Evolutionary conservation across 768 basidiomycete genomes (phyloP).

Genomic region (Kwoniella pini): DNA sequence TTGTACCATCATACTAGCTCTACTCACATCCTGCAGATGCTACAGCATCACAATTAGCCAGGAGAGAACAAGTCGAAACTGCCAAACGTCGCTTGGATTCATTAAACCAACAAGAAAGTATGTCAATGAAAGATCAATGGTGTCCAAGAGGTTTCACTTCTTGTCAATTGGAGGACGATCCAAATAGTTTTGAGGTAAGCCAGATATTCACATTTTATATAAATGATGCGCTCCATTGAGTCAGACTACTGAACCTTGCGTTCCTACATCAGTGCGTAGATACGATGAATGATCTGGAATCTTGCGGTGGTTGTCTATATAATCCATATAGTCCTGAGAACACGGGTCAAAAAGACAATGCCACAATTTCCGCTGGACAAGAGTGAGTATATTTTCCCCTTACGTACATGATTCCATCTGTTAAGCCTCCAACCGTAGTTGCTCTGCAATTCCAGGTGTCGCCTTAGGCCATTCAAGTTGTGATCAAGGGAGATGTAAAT

Average conservation of each 20-base stretch:
- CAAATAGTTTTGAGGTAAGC: slow-evolving; percentile 4
- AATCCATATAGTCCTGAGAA: neutral
- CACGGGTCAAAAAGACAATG: neutral
- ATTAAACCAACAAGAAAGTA: no score
- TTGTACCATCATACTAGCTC: neutral
- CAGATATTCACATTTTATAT: no score
- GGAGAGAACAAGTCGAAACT: neutral
- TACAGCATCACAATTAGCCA: neutral
- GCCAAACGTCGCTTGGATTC: neutral
- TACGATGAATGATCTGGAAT: slow-evolving; percentile 3
- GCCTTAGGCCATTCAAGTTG: neutral
- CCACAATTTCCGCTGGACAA: neutral
- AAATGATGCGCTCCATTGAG: neutral
- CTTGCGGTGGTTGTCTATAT: slow-evolving; percentile 9
- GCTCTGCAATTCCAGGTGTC: slow-evolving; percentile 1
- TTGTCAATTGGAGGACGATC: slow-evolving; percentile 3
- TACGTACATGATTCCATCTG: no score
- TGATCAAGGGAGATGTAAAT: neutral
- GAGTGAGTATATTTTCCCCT: no score
- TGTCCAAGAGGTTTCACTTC: slow-evolving; percentile 1
- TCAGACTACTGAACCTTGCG: neutral
- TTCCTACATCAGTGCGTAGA: neutral
- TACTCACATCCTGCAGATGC: slow-evolving; percentile 3
- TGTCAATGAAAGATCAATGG: neutral
- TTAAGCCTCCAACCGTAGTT: no score